phyloP scores from a whole-genome alignment of 352 stramenopile species.

The Phytophthora sp. region DNA sequence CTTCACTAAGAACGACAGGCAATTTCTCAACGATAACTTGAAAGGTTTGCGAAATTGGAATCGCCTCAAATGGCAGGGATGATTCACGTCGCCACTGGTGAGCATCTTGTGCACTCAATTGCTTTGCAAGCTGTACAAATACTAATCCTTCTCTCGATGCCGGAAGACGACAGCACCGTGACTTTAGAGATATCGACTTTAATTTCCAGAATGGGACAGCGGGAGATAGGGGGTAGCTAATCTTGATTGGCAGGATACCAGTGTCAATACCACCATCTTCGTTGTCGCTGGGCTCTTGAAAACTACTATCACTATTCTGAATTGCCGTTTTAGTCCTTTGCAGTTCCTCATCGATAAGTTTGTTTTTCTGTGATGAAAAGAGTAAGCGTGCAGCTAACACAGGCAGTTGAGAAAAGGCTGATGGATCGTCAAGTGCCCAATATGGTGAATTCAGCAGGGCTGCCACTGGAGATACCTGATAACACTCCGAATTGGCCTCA shows the following conservation, averaged over 20 bases:
- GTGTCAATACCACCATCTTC: slow-evolving; percentile 9
- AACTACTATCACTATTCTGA: slow-evolving; percentile 2
- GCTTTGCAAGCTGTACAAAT: slow-evolving; percentile 34
- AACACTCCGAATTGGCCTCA: slow-evolving; percentile 4
- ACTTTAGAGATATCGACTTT: background rate
- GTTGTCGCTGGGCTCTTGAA: slow-evolving; percentile 9
- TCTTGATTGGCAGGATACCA: slow-evolving; percentile 22
- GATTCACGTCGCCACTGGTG: slow-evolving; percentile 36
- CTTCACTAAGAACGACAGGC: background rate
- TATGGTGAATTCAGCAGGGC: slow-evolving; percentile 28
- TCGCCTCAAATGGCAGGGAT: slow-evolving; percentile 43
- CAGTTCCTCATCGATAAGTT: slow-evolving; percentile 38
- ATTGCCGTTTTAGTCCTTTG: slow-evolving; percentile 24
- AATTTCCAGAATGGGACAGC: slow-evolving; percentile 31
- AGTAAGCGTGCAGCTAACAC: slow-evolving; percentile 25
- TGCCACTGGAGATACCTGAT: slow-evolving; percentile 27
- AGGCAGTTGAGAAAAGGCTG: slow-evolving; percentile 18
- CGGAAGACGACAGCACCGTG: slow-evolving; percentile 1
- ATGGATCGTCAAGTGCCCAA: slow-evolving; percentile 30
- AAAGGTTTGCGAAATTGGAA: slow-evolving; percentile 47
- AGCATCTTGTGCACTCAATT: slow-evolving; percentile 31
- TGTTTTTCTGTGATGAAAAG: slow-evolving; percentile 50
- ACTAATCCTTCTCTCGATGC: slow-evolving; percentile 4
- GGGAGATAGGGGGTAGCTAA: slow-evolving; percentile 6
- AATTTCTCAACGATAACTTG: slow-evolving; percentile 27